phyloP scores from a whole-genome alignment of 1,284 basidiomycete species.

The Hymenochaete sp. region DNA sequence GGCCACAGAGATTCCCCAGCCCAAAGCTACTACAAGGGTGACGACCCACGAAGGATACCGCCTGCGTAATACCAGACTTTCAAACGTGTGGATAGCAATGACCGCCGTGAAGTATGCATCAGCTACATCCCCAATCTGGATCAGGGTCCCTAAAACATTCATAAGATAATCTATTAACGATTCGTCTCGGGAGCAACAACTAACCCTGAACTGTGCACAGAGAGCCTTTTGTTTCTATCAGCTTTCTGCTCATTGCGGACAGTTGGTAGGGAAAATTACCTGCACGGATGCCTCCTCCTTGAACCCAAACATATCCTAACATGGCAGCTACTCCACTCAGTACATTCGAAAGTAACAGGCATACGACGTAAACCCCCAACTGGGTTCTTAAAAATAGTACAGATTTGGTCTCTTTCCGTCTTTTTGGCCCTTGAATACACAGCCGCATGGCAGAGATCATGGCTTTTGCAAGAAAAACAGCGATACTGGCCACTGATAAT shows the following conservation, averaged over 20 bases:
- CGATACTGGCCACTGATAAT: slow-evolving; percentile 42
- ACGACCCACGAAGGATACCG: slow-evolving; percentile 44
- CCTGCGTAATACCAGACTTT: slow-evolving; percentile 48
- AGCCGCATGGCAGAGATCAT: slow-evolving; percentile 33
- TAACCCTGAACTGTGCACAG: slow-evolving; percentile 56
- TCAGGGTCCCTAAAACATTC: slow-evolving; percentile 36
- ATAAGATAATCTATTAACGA: slow-evolving; percentile 20
- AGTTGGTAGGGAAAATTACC: slow-evolving; percentile 43
- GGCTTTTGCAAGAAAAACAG: slow-evolving; percentile 37
- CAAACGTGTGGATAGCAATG: slow-evolving; percentile 62
- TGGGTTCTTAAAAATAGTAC: slow-evolving; percentile 62
- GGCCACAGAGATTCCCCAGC: slow-evolving; percentile 43
- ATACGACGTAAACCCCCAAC: slow-evolving; percentile 56
- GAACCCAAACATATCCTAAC: slow-evolving; percentile 39
- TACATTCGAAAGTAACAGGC: slow-evolving; percentile 50
- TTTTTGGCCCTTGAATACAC: slow-evolving; percentile 16
- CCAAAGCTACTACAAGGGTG: slow-evolving; percentile 34
- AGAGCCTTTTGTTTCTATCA: slow-evolving; percentile 24
- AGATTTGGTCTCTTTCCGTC: slow-evolving; percentile 29
- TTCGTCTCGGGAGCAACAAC: too few relatives aligned
- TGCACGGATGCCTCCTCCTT: slow-evolving; percentile 34
- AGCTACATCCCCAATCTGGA: slow-evolving; percentile 53
- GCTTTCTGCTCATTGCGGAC: neutral
- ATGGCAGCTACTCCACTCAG: slow-evolving; percentile 45
- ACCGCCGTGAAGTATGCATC: slow-evolving; percentile 56